These are phyloP conservation scores for Heimioporus sp. DNA, from an alignment of 768 basidiomycete species.

Conservation along the genomic window DNA sequence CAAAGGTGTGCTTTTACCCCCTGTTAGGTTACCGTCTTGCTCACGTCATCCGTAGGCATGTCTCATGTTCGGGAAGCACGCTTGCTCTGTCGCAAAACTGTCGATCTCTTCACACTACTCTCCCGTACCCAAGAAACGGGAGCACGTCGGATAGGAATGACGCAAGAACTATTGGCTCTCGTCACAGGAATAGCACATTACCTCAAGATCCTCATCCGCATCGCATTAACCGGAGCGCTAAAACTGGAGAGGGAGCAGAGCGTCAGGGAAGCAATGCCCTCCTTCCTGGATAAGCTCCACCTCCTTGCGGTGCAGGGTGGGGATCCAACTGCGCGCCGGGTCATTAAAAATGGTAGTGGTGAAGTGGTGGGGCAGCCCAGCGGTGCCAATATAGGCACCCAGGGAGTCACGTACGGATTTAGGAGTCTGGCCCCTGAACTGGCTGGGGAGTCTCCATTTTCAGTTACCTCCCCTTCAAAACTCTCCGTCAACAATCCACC, in stretches of 20 bases:
- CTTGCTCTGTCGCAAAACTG: slow-evolving; percentile 98
- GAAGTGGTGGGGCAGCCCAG: slow-evolving; percentile 44
- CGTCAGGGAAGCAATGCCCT: slow-evolving; percentile 78
- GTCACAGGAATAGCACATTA: slow-evolving; percentile 99
- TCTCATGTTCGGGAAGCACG: slow-evolving; percentile 97
- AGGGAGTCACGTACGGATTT: slow-evolving; percentile 90
- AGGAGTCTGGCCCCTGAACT: slow-evolving; percentile 88
- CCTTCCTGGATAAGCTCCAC: slow-evolving; percentile 91
- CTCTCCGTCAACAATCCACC: slow-evolving; percentile 68
- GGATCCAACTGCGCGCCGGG: slow-evolving; percentile 71
- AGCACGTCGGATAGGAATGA: slow-evolving; percentile 90
- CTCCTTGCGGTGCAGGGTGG: slow-evolving; percentile 84
- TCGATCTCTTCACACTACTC: slow-evolving; percentile 94
- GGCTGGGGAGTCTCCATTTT: slow-evolving; percentile 85
- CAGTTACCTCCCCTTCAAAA: slow-evolving; percentile 39
- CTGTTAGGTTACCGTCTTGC: slow-evolving; percentile 1
- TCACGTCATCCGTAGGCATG: slow-evolving; percentile 62
- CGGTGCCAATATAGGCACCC: slow-evolving; percentile 69
- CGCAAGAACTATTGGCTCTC: slow-evolving; percentile 92
- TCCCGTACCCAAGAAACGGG: slow-evolving; percentile 96
- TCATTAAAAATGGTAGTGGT: slow-evolving; percentile 74
- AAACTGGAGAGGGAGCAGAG: slow-evolving; percentile 92
- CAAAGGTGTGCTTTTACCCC: slow-evolving; percentile 63
- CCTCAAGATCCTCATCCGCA: slow-evolving; percentile 98
- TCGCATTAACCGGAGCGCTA: slow-evolving; percentile 92